A percentile compares a stretch with the other conserved stretches of the same genome.
Conservation (phyloP, 2,329 filamentous ascomycete species). For the Venturia oleaginea region DNA sequence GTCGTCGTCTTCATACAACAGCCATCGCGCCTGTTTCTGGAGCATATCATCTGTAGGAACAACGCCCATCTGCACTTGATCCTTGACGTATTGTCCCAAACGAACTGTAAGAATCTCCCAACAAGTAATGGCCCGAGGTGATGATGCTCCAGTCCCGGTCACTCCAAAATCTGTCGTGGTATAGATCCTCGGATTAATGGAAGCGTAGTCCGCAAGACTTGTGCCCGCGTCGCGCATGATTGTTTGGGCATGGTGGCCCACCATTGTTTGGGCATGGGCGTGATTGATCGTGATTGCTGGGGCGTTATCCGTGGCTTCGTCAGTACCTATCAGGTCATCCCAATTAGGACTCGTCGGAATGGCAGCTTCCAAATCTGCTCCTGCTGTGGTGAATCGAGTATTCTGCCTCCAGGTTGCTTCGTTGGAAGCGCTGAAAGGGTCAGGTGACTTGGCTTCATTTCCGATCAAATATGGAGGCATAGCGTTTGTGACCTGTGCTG, state of each 20-base stretch:
- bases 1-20: conserved; percentile 41
- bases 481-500: conserved; percentile 40
- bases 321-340: conserved; percentile 5
- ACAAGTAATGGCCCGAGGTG: conserved; percentile 28
- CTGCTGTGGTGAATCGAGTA: neutral
- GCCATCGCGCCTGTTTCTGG: conserved; percentile 37
- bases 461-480: conserved; percentile 45
- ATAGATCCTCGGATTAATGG: neutral
- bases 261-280: conserved; percentile 4
- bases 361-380: conserved; percentile 8
- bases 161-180: neutral
- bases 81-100: conserved; percentile 36
- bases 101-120: conserved; percentile 42
- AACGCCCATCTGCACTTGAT: conserved; percentile 28
- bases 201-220: neutral
- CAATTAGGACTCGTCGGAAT: conserved; percentile 1
- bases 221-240: neutral
- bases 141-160: conserved; percentile 8
- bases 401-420: conserved; percentile 8
- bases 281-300: neutral
- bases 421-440: conserved; percentile 39
- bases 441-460: conserved; percentile 36
- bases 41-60: conserved; percentile 41
- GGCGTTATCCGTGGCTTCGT: neutral
- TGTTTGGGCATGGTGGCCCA: neutral